Evolutionary conservation across 148 eudicot genomes (phyloP), one percentile per base, ranked within the genome.

Genomic region (Fagopyrum esculentum): DNA sequence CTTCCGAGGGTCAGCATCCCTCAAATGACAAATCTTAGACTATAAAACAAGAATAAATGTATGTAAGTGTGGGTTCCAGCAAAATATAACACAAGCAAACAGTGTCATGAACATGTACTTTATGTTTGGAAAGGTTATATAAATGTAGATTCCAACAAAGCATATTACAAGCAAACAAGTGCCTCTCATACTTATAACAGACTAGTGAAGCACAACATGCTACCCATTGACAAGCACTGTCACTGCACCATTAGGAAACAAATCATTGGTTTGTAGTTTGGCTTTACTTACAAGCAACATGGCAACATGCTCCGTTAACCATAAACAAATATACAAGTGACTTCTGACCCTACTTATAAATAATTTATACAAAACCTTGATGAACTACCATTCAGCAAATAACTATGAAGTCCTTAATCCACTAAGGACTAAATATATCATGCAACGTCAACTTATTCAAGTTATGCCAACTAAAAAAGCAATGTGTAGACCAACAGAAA

Each of bases 21-120:
- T 89, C 77, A 95, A 84, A 79, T 89, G 77, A 84, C 98, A 95
- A 22, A 80, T 75, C 79, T 87, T 95, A 74, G 97, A 95, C 98
- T 95, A 66, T 74, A 75, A 54, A 74, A 71, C 75, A 64, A 64
- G 7, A 64, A 64, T 26, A 40, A 30, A 30, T 64, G 35, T 40
- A 64, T 9, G 45, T 5, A 64, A 12, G 13, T 4, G 46, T 11
- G 8, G 44, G 10, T 61, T 12, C 13, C 44, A 26, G 40, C 40
- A 5, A 35, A 64, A 4, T 6, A 64, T 64, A 64, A 64, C n/a
- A 35, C 45, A 35, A 64, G 45, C 16, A 30, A 30, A 3, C 69
- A 30, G 16, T 13, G 69, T 30, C 10, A 30, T 35, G 30, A 3
- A 26, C 44, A 61, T 61, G 29, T 4, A 26, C 8, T 9, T n/a